A percentile compares a stretch with the other conserved stretches of the same genome.
Conservation (phyloP, 805 yeast species). For the Ogataea dorogensis region DNA sequence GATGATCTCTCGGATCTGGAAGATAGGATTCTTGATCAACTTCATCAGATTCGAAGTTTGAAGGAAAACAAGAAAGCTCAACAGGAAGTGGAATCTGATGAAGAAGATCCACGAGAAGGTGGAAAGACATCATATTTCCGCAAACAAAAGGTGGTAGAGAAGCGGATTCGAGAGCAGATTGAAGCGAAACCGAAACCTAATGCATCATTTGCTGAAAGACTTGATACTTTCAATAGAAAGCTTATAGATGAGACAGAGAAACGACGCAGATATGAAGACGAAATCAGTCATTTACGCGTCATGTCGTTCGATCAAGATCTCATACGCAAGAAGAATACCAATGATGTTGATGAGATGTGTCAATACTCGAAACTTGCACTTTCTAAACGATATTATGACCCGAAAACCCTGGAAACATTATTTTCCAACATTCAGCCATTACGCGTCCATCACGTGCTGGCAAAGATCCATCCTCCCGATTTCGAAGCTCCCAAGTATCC, state of each 20-base stretch:
- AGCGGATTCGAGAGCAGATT: conserved; percentile 9
- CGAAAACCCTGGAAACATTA: conserved; percentile 34
- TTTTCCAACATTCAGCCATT: conserved; percentile 53
- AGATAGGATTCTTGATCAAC: conserved; percentile 22
- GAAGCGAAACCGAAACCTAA: neutral
- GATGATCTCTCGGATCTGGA: conserved; percentile 27
- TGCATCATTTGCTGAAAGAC: conserved; percentile 13
- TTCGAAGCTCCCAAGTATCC: conserved; percentile 66
- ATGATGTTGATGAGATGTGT: conserved; percentile 44
- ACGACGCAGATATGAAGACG: conserved; percentile 22
- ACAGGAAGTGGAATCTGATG: conserved; percentile 26
- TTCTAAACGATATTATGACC: conserved; percentile 45
- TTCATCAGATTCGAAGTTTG: conserved; percentile 21
- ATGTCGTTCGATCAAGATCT: conserved; percentile 37
- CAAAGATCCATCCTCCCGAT: conserved; percentile 66
- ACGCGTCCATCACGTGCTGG: conserved; percentile 56
- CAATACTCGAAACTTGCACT: conserved; percentile 43
- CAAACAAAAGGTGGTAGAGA: conserved; percentile 2
- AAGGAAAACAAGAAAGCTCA: conserved; percentile 20
- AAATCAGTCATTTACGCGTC: conserved; percentile 36
- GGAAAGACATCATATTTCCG: conserved; percentile 22
- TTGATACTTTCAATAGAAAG: conserved; percentile 11
- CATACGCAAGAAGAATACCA: conserved; percentile 27
- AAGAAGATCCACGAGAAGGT: conserved; percentile 28
- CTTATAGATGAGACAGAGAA: conserved; percentile 22